A percentile compares a stretch with the other conserved stretches of the same genome.
phyloP scores from a whole-genome alignment of 2,329 filamentous ascomycete genomes.

The Fusarium fujikuroi region DNA sequence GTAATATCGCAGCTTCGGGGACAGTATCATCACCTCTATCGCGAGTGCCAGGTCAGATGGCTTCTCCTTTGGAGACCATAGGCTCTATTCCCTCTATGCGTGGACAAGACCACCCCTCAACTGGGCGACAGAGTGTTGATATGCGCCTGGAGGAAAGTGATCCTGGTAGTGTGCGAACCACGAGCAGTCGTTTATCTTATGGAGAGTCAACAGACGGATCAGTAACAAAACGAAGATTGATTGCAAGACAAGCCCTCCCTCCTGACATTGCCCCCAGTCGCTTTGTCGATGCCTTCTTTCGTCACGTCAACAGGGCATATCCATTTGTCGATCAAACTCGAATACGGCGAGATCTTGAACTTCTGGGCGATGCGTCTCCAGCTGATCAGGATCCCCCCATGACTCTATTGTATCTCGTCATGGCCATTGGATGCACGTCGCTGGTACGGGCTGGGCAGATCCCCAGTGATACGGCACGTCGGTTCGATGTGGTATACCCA shows the following conservation, averaged over 20 bases:
- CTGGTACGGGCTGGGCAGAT: conserved; percentile 56
- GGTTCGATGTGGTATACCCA: conserved; percentile 52
- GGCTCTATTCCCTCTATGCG: conserved; percentile 1
- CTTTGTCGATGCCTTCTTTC: conserved; percentile 58
- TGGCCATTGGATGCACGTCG: conserved; percentile 59
- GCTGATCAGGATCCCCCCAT: conserved; percentile 38
- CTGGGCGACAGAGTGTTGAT: conserved; percentile 22
- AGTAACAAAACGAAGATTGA: conserved; percentile 24
- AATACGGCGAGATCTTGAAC: conserved; percentile 50
- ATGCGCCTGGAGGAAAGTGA: conserved; percentile 31
- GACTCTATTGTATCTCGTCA: conserved; percentile 55
- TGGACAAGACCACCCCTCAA: conserved; percentile 17
- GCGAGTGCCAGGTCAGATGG: conserved; percentile 20
- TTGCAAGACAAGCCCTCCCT: conserved; percentile 35
- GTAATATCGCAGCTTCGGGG: background rate
- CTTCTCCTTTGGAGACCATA: conserved; percentile 28
- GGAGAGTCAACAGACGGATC: conserved; percentile 35
- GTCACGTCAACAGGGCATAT: conserved; percentile 58
- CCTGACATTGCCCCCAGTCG: conserved; percentile 44
- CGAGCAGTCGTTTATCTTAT: conserved; percentile 39
- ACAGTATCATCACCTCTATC: conserved; percentile 26
- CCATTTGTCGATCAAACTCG: conserved; percentile 55
- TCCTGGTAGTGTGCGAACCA: conserved; percentile 34
- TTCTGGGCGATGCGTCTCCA: conserved; percentile 45
- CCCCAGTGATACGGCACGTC: conserved; percentile 46